phyloP scores from a whole-genome alignment of 2,329 filamentous ascomycete species.

The Parafenestella ontariensis region DNA sequence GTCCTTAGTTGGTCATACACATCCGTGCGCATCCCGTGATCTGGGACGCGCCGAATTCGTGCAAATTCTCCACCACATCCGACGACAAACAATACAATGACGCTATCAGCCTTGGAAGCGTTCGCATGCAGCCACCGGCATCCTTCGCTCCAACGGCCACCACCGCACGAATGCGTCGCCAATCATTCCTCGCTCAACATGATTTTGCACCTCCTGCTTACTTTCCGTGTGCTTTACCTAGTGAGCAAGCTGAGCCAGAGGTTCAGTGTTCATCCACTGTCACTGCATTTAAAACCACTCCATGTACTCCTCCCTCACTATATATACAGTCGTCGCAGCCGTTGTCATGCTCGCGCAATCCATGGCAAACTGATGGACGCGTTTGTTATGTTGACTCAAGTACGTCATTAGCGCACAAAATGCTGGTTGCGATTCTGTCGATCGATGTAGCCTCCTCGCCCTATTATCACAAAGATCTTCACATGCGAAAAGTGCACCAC shows the following conservation, averaged over 20 bases:
- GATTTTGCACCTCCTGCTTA: neutral
- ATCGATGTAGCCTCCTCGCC: neutral
- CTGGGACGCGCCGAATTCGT: slow-evolving; percentile 1
- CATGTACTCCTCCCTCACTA: no score
- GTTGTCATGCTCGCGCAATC: neutral
- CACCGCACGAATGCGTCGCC: slow-evolving; percentile 13
- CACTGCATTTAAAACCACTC: no score
- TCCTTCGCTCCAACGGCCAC: slow-evolving; percentile 12
- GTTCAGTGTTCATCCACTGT: no score
- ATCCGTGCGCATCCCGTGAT: slow-evolving; percentile 14
- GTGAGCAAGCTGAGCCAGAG: no score
- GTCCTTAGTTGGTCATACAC: slow-evolving; percentile 2
- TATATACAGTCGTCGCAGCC: no score
- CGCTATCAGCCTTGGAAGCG: slow-evolving; percentile 12
- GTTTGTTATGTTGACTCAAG: slow-evolving; percentile 6
- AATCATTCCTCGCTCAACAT: slow-evolving; percentile 9
- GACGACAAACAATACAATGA: slow-evolving; percentile 20
- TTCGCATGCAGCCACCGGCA: slow-evolving; percentile 19
- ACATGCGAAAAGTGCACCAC: neutral
- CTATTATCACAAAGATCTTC: neutral
- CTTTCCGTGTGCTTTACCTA: neutral
- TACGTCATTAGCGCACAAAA: slow-evolving; percentile 5
- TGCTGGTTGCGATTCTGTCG: neutral
- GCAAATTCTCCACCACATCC: neutral
- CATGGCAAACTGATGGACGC: slow-evolving; percentile 1